A percentile compares a stretch with the other conserved stretches of the same genome.
These are phyloP conservation scores for Cytospora paraplurivora DNA, from an alignment of 2,329 filamentous ascomycete species.

Conservation along the genomic window DNA sequence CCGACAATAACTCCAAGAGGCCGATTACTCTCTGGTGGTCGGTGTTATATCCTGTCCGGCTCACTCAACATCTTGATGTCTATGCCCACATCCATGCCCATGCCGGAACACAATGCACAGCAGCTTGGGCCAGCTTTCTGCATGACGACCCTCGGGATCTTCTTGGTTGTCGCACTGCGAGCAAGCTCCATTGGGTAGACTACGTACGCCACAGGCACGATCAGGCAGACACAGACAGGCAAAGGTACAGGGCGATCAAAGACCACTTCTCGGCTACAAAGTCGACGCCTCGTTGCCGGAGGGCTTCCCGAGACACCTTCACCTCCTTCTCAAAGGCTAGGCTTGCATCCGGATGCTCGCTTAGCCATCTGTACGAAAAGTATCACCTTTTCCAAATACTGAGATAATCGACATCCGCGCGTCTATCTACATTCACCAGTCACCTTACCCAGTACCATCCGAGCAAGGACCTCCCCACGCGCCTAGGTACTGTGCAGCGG, in stretches of 20 bases:
- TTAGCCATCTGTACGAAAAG: constrained; percentile 9
- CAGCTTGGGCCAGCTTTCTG: constrained; percentile 10
- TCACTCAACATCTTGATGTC: not conserved
- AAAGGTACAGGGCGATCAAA: not conserved
- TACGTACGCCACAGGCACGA: not conserved
- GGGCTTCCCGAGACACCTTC: constrained; percentile 24
- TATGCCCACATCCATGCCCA: not conserved
- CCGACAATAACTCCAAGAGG: too few relatives aligned
- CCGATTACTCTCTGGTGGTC: too few relatives aligned
- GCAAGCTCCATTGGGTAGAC: not conserved
- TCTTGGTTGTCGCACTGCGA: too few relatives aligned
- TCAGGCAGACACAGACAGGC: constrained; percentile 3
- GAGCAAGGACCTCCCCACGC: constrained; percentile 12
- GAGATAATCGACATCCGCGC: constrained; percentile 20
- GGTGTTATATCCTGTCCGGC: not conserved
- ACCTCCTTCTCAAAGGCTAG: constrained; percentile 20
- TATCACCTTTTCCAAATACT: constrained; percentile 5
- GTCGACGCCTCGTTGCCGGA: constrained; percentile 28
- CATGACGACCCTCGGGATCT: not conserved
- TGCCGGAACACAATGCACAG: not conserved
- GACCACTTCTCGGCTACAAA: constrained; percentile 20
- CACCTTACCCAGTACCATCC: constrained; percentile 21
- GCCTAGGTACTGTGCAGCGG: constrained; percentile 1
- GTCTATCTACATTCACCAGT: constrained; percentile 4
- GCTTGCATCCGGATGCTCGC: constrained; percentile 22